Conservation (phyloP, 805 yeast species). For the Saturnispora gosingensis region DNA sequence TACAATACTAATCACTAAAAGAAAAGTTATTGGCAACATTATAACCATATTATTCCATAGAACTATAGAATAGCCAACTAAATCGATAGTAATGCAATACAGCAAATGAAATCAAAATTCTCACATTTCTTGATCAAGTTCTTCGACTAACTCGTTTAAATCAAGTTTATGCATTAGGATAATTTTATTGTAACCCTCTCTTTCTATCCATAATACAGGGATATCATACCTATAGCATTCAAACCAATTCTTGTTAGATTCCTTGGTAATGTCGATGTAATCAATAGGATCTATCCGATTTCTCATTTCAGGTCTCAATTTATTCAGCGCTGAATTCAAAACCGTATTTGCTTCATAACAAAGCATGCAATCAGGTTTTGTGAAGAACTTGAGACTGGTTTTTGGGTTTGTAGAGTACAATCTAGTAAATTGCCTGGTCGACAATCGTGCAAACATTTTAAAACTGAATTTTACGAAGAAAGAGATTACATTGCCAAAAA, state of each 20-base stretch:
- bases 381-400: conserved; percentile 44
- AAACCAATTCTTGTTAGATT: conserved; percentile 55
- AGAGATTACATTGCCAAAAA: neutral
- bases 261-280: conserved; percentile 49
- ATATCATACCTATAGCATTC: conserved; percentile 66
- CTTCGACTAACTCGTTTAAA: conserved; percentile 44
- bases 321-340: conserved; percentile 34
- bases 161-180: conserved; percentile 64
- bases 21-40: neutral
- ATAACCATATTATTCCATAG: neutral
- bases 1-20: neutral
- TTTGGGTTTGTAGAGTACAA: conserved; percentile 1
- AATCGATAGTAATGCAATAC: neutral
- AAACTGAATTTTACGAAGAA: neutral
- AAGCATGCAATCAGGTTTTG: conserved; percentile 59
- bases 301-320: conserved; percentile 15
- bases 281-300: conserved; percentile 28
- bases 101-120: neutral
- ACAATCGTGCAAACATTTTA: neutral
- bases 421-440: neutral
- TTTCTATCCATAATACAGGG: conserved; percentile 65
- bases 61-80: neutral
- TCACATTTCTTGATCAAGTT: conserved; percentile 32
- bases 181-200: conserved; percentile 37
- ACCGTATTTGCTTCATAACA: conserved; percentile 57